Conservation (phyloP, 495 filamentous ascomycete genomes). For the Xylaria palmicola region DNA sequence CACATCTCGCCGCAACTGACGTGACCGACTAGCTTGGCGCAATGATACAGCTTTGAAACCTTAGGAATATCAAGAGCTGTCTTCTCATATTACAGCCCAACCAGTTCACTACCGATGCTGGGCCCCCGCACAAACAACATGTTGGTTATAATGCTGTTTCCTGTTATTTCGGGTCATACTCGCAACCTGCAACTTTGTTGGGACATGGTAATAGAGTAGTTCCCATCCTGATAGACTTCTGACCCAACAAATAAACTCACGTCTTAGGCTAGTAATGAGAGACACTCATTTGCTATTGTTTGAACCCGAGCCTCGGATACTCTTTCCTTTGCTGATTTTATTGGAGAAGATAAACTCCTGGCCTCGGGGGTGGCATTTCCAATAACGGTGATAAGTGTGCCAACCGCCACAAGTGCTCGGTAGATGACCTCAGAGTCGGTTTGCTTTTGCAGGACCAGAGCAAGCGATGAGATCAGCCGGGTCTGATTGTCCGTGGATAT, state of each 20-base stretch:
- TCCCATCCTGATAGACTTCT: not conserved
- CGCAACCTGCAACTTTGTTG: too few relatives aligned
- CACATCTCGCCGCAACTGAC: not conserved
- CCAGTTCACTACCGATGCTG: not conserved
- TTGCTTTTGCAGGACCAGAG: constrained; percentile 58
- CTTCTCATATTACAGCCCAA: too few relatives aligned
- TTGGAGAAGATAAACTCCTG: constrained; percentile 31
- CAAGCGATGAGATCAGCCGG: constrained; percentile 49
- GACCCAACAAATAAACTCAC: not conserved
- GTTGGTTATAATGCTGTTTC: not conserved
- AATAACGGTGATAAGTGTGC: constrained; percentile 65
- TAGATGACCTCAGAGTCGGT: constrained; percentile 81
- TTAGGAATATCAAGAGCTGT: not conserved
- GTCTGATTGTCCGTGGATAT: constrained; percentile 23
- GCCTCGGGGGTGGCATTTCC: constrained; percentile 44
- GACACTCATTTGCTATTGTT: constrained; percentile 59
- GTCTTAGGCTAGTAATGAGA: constrained; percentile 41
- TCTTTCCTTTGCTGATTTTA: constrained; percentile 24
- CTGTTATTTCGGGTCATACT: not conserved
- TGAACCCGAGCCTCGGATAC: constrained; percentile 56
- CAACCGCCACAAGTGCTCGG: constrained; percentile 76
- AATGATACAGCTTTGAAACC: too few relatives aligned
- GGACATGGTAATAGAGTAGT: not conserved
- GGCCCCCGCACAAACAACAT: not conserved
- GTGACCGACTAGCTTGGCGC: too few relatives aligned